Base-by-base conservation (phyloP, 1,284 basidiomycete genomes). In the Marasmius fiardii region DNA sequence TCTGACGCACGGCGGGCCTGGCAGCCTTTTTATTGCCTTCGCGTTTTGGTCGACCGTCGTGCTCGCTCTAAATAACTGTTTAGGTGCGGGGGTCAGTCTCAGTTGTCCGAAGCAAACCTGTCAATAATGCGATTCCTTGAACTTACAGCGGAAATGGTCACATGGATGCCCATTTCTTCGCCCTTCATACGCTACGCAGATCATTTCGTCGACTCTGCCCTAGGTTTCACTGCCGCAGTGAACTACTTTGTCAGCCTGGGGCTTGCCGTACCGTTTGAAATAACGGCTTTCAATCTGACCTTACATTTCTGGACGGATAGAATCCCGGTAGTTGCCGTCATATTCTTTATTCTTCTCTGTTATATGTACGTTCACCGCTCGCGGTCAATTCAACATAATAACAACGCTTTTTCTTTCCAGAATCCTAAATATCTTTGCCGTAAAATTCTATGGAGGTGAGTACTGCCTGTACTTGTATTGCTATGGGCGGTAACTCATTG, bases 251-350 rank as follows among this genome's bases (percentile, higher is more conserved):
- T 77, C 16, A 76, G 75, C 43, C 68, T 78, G 61, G 18, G 74
- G 75, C 4, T 63, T 68, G 2, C 63, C 77, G n/a, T 80, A 33
- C 76, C 77, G 0, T 80, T 73, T 48, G 78, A 80, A 61, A 67
- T 78, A 24, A 69, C 73, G 0, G 77, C 77, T 1, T 77, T 79
- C 61, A 77, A 75, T 49, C 58, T 79, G 6, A 69, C 79, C 0
- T 62, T 80, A 5, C 70, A 74, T 45, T 80, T 75, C 55, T 80
- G 78, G 77, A 78, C 77, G 14, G 76, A 79, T 58, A 74, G 74
- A 54, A 75, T 80, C 54, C 78, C 78, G 1, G 56, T 72, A 12
- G 68, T 61, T 1, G 77, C 73, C 21, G 72, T 77, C 8, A 75
- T 78, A 11, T 60, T 64, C 20, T 67, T 74, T 52, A 68, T 79